Evolutionary conservation across 179 eudicot genomes (phyloP).

Genomic region (Actinidia arguta): DNA sequence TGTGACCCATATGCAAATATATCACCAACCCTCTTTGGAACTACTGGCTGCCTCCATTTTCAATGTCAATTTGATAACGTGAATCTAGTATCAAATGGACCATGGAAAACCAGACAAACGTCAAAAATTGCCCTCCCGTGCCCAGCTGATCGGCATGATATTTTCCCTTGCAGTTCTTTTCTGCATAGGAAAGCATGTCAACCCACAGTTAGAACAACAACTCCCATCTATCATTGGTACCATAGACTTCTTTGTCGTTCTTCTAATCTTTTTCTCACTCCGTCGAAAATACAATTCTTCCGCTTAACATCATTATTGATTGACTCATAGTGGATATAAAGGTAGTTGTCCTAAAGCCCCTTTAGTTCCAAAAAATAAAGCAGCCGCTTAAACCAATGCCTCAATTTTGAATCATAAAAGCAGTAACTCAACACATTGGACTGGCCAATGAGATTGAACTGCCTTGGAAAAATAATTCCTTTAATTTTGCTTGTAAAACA

Average conservation of each 20-base stretch:
- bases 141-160: background rate
- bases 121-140: constrained; percentile 2
- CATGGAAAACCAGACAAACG: background rate
- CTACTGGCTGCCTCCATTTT: background rate
- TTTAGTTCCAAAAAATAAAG: background rate
- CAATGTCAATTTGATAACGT: background rate
- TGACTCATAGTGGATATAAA: background rate
- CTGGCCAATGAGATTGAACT: background rate
- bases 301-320: background rate
- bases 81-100: background rate
- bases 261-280: background rate
- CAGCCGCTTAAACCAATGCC: background rate
- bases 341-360: background rate
- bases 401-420: background rate
- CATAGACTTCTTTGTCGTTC: background rate
- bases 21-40: background rate
- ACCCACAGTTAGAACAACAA: background rate
- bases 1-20: too few species aligned
- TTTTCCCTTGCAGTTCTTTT: background rate
- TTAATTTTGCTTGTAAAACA: background rate
- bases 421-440: background rate
- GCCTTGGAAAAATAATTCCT: background rate
- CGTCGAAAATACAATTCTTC: background rate
- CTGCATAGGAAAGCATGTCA: background rate
- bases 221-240: background rate